A percentile compares a stretch with the other conserved stretches of the same genome.
Evolutionary conservation across 306 rosid genomes (phyloP).

Genomic region (Rubus parviflorus): DNA sequence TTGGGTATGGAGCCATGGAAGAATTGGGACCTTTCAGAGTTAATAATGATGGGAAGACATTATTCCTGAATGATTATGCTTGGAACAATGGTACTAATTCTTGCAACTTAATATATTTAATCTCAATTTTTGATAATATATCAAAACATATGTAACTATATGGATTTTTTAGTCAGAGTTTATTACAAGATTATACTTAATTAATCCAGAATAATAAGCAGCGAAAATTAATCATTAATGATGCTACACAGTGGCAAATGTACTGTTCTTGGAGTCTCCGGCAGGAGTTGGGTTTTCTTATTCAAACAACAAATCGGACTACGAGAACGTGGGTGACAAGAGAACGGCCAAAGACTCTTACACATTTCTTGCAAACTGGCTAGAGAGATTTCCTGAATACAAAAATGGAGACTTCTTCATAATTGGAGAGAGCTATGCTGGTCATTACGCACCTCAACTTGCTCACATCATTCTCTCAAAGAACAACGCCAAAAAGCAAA

Average conservation of each 20-base stretch:
- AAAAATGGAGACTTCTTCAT: constrained; percentile 50
- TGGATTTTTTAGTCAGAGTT: too few species aligned
- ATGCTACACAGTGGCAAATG: constrained; percentile 52
- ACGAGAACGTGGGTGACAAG: constrained; percentile 40
- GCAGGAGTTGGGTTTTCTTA: constrained; percentile 69
- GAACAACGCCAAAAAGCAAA: too few species aligned
- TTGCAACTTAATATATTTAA: too few species aligned
- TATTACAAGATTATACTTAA: too few species aligned
- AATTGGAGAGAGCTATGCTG: constrained; percentile 68
- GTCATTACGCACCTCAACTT: constrained; percentile 62
- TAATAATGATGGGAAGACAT: constrained; percentile 50
- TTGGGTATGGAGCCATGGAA: constrained; percentile 63
- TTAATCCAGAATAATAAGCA: too few species aligned
- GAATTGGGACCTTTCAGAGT: constrained; percentile 69
- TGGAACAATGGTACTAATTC: too few species aligned
- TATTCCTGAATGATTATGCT: constrained; percentile 35
- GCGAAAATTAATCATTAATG: too few species aligned
- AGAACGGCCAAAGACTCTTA: constrained; percentile 58
- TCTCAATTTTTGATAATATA: too few species aligned
- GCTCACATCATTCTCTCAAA: constrained; percentile 43
- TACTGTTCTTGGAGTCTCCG: constrained; percentile 61
- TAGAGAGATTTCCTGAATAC: constrained; percentile 55
- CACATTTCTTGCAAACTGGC: constrained; percentile 55
- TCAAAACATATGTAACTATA: too few species aligned
- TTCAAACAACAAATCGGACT: constrained; percentile 43